Conservation (phyloP, 768 basidiomycete genomes). For the Paxillus rubicundulus region DNA sequence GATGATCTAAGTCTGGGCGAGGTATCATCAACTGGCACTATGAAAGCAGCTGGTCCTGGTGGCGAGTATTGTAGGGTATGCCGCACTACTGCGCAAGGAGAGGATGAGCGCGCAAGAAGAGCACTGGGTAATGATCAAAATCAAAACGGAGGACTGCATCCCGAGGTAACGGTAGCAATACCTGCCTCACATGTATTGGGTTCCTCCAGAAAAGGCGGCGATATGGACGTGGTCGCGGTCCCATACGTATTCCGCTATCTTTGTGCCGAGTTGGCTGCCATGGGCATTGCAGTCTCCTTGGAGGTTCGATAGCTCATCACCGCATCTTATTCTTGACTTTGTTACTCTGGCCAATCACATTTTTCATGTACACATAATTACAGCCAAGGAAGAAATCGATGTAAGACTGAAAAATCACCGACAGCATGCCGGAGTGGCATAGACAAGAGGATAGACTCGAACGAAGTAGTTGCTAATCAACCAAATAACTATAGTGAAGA, state of each 20-base stretch:
- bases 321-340: not conserved
- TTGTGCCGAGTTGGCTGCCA: constrained; percentile 94
- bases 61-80: constrained; percentile 98
- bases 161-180: constrained; percentile 64
- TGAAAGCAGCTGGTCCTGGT: constrained; percentile 65
- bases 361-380: constrained; percentile 16
- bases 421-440: constrained; percentile 11
- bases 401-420: not conserved
- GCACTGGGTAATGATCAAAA: constrained; percentile 57
- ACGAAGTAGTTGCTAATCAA: constrained; percentile 8
- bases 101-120: constrained; percentile 59
- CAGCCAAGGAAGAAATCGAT: constrained; percentile 9
- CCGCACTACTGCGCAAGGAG: constrained; percentile 63
- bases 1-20: constrained; percentile 81
- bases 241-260: constrained; percentile 95
- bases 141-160: constrained; percentile 37
- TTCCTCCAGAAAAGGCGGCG: constrained; percentile 60
- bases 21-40: constrained; percentile 44
- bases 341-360: not conserved
- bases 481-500: constrained; percentile 4
- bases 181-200: constrained; percentile 66
- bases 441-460: constrained; percentile 1
- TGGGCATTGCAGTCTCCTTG: constrained; percentile 92
- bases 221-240: constrained; percentile 92
- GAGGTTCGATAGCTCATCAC: constrained; percentile 53